These are phyloP conservation scores for Trichoderma atroviride DNA, from an alignment of 2,329 filamentous ascomycete species.

Conservation along the genomic window DNA sequence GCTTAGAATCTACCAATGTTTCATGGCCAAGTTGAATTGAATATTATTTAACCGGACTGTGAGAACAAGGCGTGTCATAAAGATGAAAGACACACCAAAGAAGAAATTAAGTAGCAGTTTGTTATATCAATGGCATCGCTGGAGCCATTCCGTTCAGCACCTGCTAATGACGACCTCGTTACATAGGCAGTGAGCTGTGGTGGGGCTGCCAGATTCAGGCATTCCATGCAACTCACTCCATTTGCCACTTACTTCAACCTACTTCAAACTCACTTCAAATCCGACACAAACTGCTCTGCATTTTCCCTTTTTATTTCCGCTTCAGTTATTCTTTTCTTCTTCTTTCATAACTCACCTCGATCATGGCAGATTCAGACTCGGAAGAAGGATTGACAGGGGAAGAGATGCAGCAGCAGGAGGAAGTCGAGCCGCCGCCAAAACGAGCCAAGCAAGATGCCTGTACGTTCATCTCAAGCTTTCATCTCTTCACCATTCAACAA, in stretches of 20 bases:
- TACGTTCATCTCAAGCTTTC: constrained; percentile 32
- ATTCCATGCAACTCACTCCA: not conserved
- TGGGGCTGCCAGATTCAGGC: constrained; percentile 17
- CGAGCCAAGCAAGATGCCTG: constrained; percentile 45
- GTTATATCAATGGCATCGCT: not conserved
- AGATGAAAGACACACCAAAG: not conserved
- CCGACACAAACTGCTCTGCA: not conserved
- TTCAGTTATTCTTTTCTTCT: not conserved
- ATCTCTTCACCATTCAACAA: not conserved
- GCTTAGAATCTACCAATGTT: not conserved
- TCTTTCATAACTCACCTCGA: not conserved
- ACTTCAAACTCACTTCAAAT: not conserved
- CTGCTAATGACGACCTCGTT: not conserved
- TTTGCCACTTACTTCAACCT: not conserved
- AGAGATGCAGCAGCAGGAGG: constrained; percentile 43
- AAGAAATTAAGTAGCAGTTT: no score
- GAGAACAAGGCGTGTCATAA: not conserved
- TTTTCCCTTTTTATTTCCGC: not conserved
- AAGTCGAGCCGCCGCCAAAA: constrained; percentile 33
- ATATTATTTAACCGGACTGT: not conserved
- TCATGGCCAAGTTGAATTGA: not conserved
- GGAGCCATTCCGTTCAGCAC: not conserved
- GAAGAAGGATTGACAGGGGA: constrained; percentile 49
- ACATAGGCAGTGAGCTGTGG: not conserved
- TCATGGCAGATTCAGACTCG: constrained; percentile 32